These are phyloP conservation scores for Calocybe gangraenosa DNA, from an alignment of 768 basidiomycete species.

Conservation along the genomic window DNA sequence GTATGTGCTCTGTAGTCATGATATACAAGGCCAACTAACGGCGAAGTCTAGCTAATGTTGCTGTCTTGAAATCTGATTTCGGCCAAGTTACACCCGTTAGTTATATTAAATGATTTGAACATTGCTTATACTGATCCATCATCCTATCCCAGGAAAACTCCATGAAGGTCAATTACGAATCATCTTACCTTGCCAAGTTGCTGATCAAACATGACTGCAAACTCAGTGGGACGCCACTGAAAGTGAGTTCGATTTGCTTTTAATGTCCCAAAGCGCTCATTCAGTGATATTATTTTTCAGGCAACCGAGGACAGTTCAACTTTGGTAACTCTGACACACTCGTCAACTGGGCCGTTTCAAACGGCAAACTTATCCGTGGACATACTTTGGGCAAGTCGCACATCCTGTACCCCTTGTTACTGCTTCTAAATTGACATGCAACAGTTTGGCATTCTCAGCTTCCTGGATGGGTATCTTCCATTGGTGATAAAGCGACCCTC, in stretches of 20 bases:
- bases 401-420: constrained; percentile 7
- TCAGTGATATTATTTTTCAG: constrained; percentile 13
- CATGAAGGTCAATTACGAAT: constrained; percentile 28
- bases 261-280: background rate
- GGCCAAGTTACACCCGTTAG: constrained; percentile 33
- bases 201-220: background rate
- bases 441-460: constrained; percentile 32
- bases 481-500: constrained; percentile 33
- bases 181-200: background rate
- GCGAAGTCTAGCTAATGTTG: constrained; percentile 22
- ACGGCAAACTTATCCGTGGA: constrained; percentile 38
- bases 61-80: constrained; percentile 29
- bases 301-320: constrained; percentile 25
- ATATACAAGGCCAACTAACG: background rate
- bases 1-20: constrained; percentile 8
- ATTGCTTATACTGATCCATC: background rate
- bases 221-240: constrained; percentile 35
- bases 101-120: background rate
- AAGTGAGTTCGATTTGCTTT: constrained; percentile 8
- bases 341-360: constrained; percentile 38
- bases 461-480: constrained; percentile 37
- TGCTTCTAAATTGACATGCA: background rate
- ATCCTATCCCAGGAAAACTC: constrained; percentile 31
- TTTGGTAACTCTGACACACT: constrained; percentile 30
- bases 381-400: constrained; percentile 33